Evolutionary conservation across 179 eudicot species (phyloP).

Genomic region (Corrigiola litoralis): DNA sequence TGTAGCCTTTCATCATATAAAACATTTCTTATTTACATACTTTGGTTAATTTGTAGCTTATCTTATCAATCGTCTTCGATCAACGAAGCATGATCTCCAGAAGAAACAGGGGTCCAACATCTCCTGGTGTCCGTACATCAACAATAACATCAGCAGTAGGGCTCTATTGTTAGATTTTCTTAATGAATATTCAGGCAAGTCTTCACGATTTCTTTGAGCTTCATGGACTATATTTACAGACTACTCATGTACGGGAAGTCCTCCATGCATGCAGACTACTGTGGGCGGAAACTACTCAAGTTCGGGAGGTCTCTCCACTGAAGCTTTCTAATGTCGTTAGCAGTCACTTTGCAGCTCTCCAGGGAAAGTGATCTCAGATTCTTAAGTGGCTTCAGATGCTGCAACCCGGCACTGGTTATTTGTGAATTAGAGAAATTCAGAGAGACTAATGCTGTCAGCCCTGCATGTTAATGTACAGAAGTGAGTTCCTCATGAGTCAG

Average conservation of each 20-base stretch:
- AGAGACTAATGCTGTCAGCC: slow-evolving; percentile 50
- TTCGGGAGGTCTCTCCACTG: slow-evolving; percentile 50
- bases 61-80: no score
- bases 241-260: slow-evolving; percentile 13
- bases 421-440: slow-evolving; percentile 61
- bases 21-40: no score
- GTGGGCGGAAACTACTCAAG: slow-evolving; percentile 56
- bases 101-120: no score
- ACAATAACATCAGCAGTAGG: not conserved
- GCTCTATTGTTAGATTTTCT: not conserved
- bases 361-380: slow-evolving; percentile 50
- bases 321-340: slow-evolving; percentile 58
- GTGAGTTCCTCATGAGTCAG: not conserved
- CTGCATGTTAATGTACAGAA: slow-evolving; percentile 29
- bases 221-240: not conserved
- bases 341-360: slow-evolving; percentile 70
- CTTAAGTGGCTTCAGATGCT: slow-evolving; percentile 51
- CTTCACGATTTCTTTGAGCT: not conserved
- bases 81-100: no score
- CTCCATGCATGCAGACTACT: slow-evolving; percentile 9
- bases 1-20: no score
- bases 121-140: no score
- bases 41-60: no score
- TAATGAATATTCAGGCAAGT: no score
- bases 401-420: slow-evolving; percentile 48